Conservation (phyloP, 768 basidiomycete genomes). For the Mrakia hoshinonis region DNA sequence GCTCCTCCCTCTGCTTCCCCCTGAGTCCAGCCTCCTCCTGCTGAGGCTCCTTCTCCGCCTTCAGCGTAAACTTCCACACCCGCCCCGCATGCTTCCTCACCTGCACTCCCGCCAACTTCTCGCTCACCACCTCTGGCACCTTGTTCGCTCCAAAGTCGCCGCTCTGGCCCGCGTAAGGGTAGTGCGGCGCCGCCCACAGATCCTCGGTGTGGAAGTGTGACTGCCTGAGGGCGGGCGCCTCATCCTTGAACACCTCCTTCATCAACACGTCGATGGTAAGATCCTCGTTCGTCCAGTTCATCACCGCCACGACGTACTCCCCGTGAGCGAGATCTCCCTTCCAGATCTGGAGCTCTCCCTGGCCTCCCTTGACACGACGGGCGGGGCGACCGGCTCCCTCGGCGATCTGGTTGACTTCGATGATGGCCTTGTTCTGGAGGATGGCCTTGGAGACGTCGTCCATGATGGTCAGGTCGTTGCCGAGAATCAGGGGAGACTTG, state of each 20-base stretch:
- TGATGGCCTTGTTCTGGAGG: conserved; percentile 22
- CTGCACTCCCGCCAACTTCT: neutral
- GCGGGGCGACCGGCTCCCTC: neutral
- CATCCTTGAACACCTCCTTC: conserved; percentile 24
- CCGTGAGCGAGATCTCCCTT: conserved; percentile 1
- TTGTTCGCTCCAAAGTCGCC: conserved; percentile 14
- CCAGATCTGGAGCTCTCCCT: conserved; percentile 23
- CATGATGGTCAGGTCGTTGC: conserved; percentile 44
- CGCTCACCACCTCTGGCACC: neutral
- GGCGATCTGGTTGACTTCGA: conserved; percentile 11
- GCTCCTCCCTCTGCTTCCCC: neutral
- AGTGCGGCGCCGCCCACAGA: conserved; percentile 15
- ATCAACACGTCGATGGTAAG: conserved; percentile 11
- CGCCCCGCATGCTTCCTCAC: conserved; percentile 17
- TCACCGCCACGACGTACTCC: conserved; percentile 14
- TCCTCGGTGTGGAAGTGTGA: conserved; percentile 11
- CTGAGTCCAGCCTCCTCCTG: neutral
- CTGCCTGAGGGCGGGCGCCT: neutral
- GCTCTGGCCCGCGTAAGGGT: neutral
- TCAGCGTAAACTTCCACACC: conserved; percentile 17
- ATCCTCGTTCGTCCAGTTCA: conserved; percentile 24
- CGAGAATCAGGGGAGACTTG: conserved; percentile 47
- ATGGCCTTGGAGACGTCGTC: conserved; percentile 15
- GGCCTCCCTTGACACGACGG: neutral
- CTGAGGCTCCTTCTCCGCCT: neutral